Evolutionary conservation across 176 grass and related monocot genomes (phyloP).

Genomic region (Phoenix roebelenii): DNA sequence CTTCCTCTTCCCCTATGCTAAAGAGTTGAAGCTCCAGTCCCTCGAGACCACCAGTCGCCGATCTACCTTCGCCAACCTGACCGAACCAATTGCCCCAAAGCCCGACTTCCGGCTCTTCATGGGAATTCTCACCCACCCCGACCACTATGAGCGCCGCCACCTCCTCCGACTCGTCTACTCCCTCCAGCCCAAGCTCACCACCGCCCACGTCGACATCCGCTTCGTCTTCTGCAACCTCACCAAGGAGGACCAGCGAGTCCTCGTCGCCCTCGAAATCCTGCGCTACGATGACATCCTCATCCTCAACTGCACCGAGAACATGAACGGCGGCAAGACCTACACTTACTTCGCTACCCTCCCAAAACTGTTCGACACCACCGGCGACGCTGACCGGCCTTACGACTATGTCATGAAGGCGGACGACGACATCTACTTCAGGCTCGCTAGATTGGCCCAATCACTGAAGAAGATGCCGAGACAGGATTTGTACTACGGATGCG

Average conservation of each 20-base stretch:
- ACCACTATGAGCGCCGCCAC: conserved; percentile 49
- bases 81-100: neutral
- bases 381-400: conserved; percentile 9
- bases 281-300: conserved; percentile 52
- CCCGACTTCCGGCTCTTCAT: conserved; percentile 24
- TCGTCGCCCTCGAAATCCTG: conserved; percentile 44
- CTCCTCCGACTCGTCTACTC: conserved; percentile 49
- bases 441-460: conserved; percentile 25
- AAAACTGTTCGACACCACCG: neutral
- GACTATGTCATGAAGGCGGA: conserved; percentile 85
- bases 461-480: conserved; percentile 26
- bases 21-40: neutral
- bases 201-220: conserved; percentile 37
- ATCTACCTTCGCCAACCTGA: neutral
- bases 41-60: neutral
- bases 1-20: neutral
- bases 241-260: conserved; percentile 33
- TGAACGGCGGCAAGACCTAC: conserved; percentile 78
- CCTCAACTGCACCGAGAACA: conserved; percentile 61
- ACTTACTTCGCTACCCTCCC: conserved; percentile 45
- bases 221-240: conserved; percentile 81
- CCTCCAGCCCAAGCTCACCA: conserved; percentile 30
- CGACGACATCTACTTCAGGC: conserved; percentile 67
- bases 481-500: conserved; percentile 58
- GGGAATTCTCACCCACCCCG: conserved; percentile 30